Percentiles rank a stretch among this genome's conserved stretches.
phyloP scores from a whole-genome alignment of 2,329 filamentous ascomycete genomes.

The Leptographium radiaticola region DNA sequence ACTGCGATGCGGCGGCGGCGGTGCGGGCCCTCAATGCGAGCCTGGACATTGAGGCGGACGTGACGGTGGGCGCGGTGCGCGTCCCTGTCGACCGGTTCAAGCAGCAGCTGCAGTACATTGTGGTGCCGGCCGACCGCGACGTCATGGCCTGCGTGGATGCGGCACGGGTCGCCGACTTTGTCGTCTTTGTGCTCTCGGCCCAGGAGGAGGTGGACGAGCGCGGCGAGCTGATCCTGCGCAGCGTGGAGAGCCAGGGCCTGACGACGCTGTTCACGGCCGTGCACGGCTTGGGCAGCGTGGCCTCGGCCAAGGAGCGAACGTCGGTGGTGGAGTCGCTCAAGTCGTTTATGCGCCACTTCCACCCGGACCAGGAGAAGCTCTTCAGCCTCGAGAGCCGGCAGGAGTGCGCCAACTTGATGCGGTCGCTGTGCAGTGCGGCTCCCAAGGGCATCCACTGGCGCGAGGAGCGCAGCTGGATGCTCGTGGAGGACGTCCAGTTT shows the following conservation, averaged over 20 bases:
- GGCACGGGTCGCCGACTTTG: conserved; percentile 79
- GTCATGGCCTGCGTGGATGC: conserved; percentile 71
- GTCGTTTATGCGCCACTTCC: conserved; percentile 89
- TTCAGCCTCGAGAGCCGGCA: conserved; percentile 79
- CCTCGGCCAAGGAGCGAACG: conserved; percentile 64
- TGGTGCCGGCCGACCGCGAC: conserved; percentile 56
- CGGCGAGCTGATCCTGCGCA: conserved; percentile 73
- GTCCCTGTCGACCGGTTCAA: conserved; percentile 82
- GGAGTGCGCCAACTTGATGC: conserved; percentile 81
- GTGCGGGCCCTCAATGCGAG: conserved; percentile 62
- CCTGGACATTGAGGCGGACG: conserved; percentile 61
- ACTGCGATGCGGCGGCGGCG: conserved; percentile 53
- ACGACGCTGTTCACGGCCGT: conserved; percentile 84
- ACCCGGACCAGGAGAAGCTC: conserved; percentile 82
- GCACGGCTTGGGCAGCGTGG: conserved; percentile 63
- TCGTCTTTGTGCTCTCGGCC: conserved; percentile 73
- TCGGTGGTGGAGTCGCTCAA: conserved; percentile 73
- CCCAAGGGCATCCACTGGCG: conserved; percentile 94
- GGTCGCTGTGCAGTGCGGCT: conserved; percentile 79
- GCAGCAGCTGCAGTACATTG: conserved; percentile 71
- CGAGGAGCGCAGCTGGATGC: conserved; percentile 91
- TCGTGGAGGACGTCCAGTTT: conserved; percentile 73
- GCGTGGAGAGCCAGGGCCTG: conserved; percentile 85
- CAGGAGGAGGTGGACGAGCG: conserved; percentile 71
- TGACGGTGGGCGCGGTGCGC: conserved; percentile 34